Percentiles rank a stretch among this genome's conserved stretches.
phyloP scores from a whole-genome alignment of 2,329 filamentous ascomycete genomes.

The Claviceps digitariae region DNA sequence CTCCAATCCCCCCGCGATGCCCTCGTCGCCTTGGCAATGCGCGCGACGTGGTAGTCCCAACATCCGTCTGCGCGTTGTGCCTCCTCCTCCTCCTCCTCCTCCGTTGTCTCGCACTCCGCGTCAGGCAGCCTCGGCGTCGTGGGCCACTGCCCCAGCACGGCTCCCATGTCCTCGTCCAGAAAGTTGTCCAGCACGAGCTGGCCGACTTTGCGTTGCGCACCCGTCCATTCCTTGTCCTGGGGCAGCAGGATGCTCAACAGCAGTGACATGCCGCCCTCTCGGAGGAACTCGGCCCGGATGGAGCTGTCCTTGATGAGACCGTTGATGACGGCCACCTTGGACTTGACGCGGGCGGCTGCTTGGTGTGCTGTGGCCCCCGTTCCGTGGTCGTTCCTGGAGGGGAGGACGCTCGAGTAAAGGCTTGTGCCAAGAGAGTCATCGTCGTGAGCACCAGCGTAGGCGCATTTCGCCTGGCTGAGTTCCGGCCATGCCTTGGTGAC shows the following conservation, averaged over 20 bases:
- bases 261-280: slow-evolving; percentile 36
- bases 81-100: slow-evolving; percentile 14
- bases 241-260: slow-evolving; percentile 39
- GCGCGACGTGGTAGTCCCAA: slow-evolving; percentile 41
- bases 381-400: slow-evolving; percentile 11
- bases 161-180: slow-evolving; percentile 51
- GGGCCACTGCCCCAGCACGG: slow-evolving; percentile 43
- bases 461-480: slow-evolving; percentile 27
- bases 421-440: slow-evolving; percentile 18
- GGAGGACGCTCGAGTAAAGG: slow-evolving; percentile 29
- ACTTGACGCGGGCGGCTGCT: slow-evolving; percentile 18
- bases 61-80: slow-evolving; percentile 33
- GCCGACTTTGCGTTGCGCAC: slow-evolving; percentile 39
- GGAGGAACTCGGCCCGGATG: slow-evolving; percentile 43
- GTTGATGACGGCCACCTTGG: slow-evolving; percentile 37
- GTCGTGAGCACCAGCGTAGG: slow-evolving; percentile 2
- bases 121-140: slow-evolving; percentile 20
- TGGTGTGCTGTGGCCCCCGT: slow-evolving; percentile 9
- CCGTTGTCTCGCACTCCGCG: slow-evolving; percentile 21
- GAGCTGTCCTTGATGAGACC: slow-evolving; percentile 39
- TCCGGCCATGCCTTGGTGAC: slow-evolving; percentile 34
- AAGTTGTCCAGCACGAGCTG: slow-evolving; percentile 51
- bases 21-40: slow-evolving; percentile 24
- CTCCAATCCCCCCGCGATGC: slow-evolving; percentile 31
- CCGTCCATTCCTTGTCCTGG: slow-evolving; percentile 33